Evolutionary conservation across 352 stramenopile species (phyloP), one percentile per base, ranked within the genome.

Genomic region (Elongisporangium senticosum): DNA sequence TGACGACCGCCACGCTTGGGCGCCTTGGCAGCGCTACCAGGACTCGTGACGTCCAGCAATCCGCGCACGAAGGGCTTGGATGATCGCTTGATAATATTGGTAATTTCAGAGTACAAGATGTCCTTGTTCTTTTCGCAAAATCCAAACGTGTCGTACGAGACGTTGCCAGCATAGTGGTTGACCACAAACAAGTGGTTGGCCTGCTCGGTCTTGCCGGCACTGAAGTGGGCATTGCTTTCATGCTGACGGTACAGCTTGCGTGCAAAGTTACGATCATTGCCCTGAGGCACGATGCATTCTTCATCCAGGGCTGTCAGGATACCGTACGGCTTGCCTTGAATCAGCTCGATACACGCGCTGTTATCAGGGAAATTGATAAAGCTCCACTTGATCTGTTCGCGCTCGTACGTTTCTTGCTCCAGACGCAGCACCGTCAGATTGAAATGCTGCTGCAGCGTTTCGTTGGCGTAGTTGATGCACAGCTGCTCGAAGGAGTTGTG

Each of bases 71-170:
- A 90, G 7, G 78, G 57, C 59, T 89, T 86, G 17, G 78, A 83
- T 22, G 79, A 90, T 20, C 69, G 66, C 64, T 87, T 81, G 49
- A 95, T 74, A 7, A 95, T 71, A 15, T 81, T 74, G 51, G 83
- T 90, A 51, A 93, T 88, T 55, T 95, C 86, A 23, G 82, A 71
- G 60, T 94, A 91, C 55, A 98, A 58, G 52, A 95, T 75, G 67
- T 98, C 94, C 66, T 95, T 94, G 67, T 98, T 99, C 78, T 98
- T 99, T 55, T 98, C 96, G 20, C 97, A 89, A 67, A 98, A 99
- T 14, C 90, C 87, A 49, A 96, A 95, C 17, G 86, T 89, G 50
- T 89, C 78, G 69, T 99, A 99, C 63, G 86, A 70, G n/a, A 99
- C 96, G 28, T 76, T 70, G 23, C 92, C 93, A 52, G 96, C 95